Base-by-base conservation (phyloP, 371 early-diverging fungal species). In the Lichtheimia corymbifera region DNA sequence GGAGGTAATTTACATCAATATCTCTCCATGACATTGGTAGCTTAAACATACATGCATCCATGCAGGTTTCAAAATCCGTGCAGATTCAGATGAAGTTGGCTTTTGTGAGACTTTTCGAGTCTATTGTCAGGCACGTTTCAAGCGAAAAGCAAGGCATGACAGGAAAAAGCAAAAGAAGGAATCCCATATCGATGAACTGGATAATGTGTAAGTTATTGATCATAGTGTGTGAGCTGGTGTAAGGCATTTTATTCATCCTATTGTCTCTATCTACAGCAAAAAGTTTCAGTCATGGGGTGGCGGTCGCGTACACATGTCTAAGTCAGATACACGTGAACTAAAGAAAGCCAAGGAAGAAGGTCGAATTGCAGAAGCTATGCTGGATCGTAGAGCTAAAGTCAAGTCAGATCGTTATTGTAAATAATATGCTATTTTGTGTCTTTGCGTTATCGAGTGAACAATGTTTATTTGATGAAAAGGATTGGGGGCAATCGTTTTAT, bases 351-450 rank as follows among this genome's bases (percentile, higher is more conserved):
- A 79, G 60, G 79, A 87, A 59, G 84, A 89, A 58, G 95, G 95
- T 2, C 83, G 78, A 11, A 65, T 92, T 45, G 83, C 90, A 45
- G 93, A 93, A 70, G 86, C 89, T 20, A 71, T 94, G 61, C 67
- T 94, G 65, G 91, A 92, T 73, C 85, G 93, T 51, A 74, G 95
- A 58, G 85, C 83, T 54, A 93, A 93, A 71, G 71, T 89, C 44
- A 94, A 94, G 67, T 82, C 89, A 5, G 94, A 94, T 73, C 88
- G 91, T 42, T 91, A 91, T 61, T 91, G 92, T 79, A 92, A 92
- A 77, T 91, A 79, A 76, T 35, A 35, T 9, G 6, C 6, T 35
- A 35, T 11, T 35, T 9, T 35, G 35, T 35, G 11, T 35, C 35
- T 35, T 35, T 35, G 35, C 28, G 35, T 35, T 35, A 35, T 35